Conservation (phyloP, 2,329 filamentous ascomycete genomes). For the Magnaporthiopsis incrustans region DNA sequence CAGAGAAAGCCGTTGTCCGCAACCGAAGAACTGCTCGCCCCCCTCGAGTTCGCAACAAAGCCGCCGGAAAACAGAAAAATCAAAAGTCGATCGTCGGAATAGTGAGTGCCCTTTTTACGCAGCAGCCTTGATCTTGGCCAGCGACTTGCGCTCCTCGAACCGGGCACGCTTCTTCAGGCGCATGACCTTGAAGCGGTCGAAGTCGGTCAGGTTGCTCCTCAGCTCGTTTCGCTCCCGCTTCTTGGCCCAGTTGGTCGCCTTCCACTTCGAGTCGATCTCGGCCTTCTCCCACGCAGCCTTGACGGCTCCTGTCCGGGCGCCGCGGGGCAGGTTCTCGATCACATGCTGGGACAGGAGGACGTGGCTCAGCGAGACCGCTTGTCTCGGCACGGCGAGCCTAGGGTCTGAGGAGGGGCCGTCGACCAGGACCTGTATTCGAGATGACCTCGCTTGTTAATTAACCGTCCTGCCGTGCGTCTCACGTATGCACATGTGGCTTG, state of each 20-base stretch:
- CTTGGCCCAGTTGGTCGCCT: constrained; percentile 88
- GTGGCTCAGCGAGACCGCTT: constrained; percentile 73
- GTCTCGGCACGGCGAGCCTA: constrained; percentile 75
- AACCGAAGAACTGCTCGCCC: not conserved
- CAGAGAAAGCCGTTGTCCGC: constrained; percentile 6
- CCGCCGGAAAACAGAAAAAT: not conserved
- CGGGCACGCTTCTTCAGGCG: constrained; percentile 98
- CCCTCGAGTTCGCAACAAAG: not conserved
- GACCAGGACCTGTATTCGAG: constrained; percentile 68
- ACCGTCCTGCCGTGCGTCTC: not conserved
- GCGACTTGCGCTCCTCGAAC: constrained; percentile 94
- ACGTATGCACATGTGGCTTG: not conserved
- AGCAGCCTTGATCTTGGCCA: constrained; percentile 83
- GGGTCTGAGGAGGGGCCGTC: constrained; percentile 84
- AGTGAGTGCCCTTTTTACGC: constrained; percentile 46
- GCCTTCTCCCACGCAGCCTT: constrained; percentile 86
- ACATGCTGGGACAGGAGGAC: constrained; percentile 84
- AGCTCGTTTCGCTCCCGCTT: constrained; percentile 77
- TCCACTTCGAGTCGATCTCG: constrained; percentile 90
- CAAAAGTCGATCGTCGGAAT: not conserved
- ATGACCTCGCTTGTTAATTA: constrained; percentile 6
- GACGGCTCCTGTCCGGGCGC: constrained; percentile 71
- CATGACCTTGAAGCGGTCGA: constrained; percentile 99
- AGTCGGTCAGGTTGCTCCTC: constrained; percentile 90
- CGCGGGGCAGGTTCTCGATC: constrained; percentile 79